Conservation (phyloP, 306 rosid genomes). For the Quillaja saponaria region DNA sequence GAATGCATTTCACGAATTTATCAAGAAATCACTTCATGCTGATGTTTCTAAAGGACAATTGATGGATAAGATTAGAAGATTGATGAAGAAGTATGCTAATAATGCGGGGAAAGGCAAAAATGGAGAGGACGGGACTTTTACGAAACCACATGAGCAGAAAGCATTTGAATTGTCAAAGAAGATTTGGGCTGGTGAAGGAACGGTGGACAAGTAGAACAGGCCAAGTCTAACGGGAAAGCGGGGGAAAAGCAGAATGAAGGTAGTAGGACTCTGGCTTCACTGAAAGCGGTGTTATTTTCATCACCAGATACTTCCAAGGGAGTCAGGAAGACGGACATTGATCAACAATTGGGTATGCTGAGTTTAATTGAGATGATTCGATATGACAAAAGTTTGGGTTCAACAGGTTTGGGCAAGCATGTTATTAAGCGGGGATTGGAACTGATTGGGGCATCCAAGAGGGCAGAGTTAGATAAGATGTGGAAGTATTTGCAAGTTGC, state of each 20-base stretch:
- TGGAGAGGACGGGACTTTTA: constrained; percentile 25
- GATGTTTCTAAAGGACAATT: constrained; percentile 46
- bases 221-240: constrained; percentile 35
- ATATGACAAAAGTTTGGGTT: constrained; percentile 24
- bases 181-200: constrained; percentile 50
- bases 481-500: constrained; percentile 52
- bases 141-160: constrained; percentile 45
- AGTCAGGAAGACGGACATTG: constrained; percentile 17
- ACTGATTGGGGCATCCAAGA: constrained; percentile 38
- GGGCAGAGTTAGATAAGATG: constrained; percentile 45
- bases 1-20: constrained; percentile 42
- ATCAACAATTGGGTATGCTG: not conserved
- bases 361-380: constrained; percentile 32
- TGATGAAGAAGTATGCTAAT: constrained; percentile 56
- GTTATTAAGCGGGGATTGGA: constrained; percentile 41
- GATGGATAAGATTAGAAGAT: constrained; percentile 48
- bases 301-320: constrained; percentile 20
- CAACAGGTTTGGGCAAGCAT: constrained; percentile 32
- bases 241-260: constrained; percentile 34
- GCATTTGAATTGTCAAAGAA: constrained; percentile 50
- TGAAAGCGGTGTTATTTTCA: constrained; percentile 11
- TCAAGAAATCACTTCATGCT: constrained; percentile 45
- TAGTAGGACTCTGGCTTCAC: constrained; percentile 22
- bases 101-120: constrained; percentile 32
- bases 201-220: constrained; percentile 23